Base-by-base conservation (phyloP, 495 filamentous ascomycete genomes). In the Aspergillus cristatus region DNA sequence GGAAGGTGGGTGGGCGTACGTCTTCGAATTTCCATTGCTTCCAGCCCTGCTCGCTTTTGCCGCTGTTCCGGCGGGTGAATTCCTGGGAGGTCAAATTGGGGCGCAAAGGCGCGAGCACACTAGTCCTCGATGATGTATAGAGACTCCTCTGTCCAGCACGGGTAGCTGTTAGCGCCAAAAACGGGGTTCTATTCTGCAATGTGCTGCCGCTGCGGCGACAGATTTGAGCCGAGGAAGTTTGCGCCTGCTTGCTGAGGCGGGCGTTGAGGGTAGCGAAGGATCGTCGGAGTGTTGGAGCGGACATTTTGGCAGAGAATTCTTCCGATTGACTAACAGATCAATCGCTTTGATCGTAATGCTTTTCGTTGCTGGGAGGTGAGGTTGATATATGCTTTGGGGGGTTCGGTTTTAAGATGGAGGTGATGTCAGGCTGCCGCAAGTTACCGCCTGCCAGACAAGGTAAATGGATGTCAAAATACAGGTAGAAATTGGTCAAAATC, bases 1-100 rank as follows among this genome's bases (percentile, higher is more conserved):
- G 20, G 12, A 17, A 31, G 16, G 20, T 18, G 16, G 3, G 8
- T n/a, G 28, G 26, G 43, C 50, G 32, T 65, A 67, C 65, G 14
- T 67, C 63, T 46, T 70, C 63, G 22, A 68, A 70, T 8, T 52
- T 56, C 60, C 64, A 65, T 45, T 62, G 40, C 12, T 46, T 51
- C 6, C 35, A 26, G 5, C 28, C 41, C 4, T 31, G 3, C 1
- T 29, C 17, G 6, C 42, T 20, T 6, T 46, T 39, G 13, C 42
- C 38, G 37, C 56, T 63, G 7, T 48, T 49, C 35, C 41, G 47
- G 11, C 63, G 63, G 13, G 44, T 24, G 28, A 16, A 45, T 35
- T 18, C 20, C 7, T 12, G n/a, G n/a, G 20, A 24, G 16, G 14
- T 32, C 11, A 38, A 16, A 26, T 24, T 34, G 31, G 38, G 22